Base-by-base conservation (phyloP, 345 rosid genomes). In the Populus tremula region DNA sequence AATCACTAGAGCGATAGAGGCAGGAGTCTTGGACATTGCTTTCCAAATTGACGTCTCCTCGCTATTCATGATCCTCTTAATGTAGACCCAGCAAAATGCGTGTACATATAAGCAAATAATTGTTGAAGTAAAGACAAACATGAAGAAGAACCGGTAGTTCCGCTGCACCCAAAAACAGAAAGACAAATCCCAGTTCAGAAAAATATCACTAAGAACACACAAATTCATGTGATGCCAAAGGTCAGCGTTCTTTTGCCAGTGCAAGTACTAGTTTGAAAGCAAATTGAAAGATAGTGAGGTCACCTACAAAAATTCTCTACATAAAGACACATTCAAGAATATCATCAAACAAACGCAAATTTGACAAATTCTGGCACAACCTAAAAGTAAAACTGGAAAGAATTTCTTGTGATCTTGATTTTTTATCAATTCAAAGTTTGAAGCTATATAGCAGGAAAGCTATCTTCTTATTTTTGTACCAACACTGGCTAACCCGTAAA, bases 61-160 rank as follows among this genome's bases (percentile, higher is more conserved):
- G 43, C 85, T 50, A 43, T 87, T 83, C 93, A 88, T 92, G 69
- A 94, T 94, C 68, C 86, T 91, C 76, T 43, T 80, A 75, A 92
- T 88, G 76, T 88, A 87, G 70, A 96, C 90, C 97, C 98, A 96
- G 87, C 98, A 88, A 86, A 96, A 96, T 33, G 86, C 92, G 33
- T 92, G 97, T 69, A 96, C 88, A 70, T 89, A 94, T 25, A 96
- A 65, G 90, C 99, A 96, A 72, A 96, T 89, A 80, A 94, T 80
- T 61, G 97, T 91, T 38, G 97, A 45, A 16, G 87, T 80, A 76
- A 87, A 78, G 76, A 96, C 89, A 83, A 96, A 96, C 91, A 89
- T 87, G 94, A 91, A 89, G 94, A 89, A 96, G 94, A 90, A 96
- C 75, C 97, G 87, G 80, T 96, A 94, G 80, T 96, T 96, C 77